phyloP scores from a whole-genome alignment of 345 rosid genomes.

The Chamaenerion angustifolium region DNA sequence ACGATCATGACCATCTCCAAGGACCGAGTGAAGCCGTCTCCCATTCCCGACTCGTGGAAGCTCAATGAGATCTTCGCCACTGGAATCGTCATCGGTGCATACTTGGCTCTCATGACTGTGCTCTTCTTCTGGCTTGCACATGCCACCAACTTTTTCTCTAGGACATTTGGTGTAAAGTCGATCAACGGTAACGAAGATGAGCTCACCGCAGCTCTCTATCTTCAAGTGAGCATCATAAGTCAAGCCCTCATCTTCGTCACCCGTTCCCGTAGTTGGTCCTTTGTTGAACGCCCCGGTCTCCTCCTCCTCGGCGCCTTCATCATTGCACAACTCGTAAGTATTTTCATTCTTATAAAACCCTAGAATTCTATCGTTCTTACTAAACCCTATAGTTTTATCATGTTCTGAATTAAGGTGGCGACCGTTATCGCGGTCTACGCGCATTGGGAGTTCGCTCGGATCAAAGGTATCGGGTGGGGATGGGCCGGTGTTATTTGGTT shows the following conservation, averaged over 20 bases:
- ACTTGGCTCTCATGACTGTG: slow-evolving; percentile 21
- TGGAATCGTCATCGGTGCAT: slow-evolving; percentile 18
- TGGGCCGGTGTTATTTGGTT: slow-evolving; percentile 44
- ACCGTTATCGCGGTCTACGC: slow-evolving; percentile 35
- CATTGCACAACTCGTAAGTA: slow-evolving; percentile 18
- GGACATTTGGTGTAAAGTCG: slow-evolving; percentile 18
- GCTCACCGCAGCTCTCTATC: slow-evolving; percentile 22
- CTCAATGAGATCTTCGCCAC: slow-evolving; percentile 29
- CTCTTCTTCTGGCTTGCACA: slow-evolving; percentile 22
- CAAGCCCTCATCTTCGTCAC: slow-evolving; percentile 31
- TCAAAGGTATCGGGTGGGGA: slow-evolving; percentile 36
- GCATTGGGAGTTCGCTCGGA: slow-evolving; percentile 23
- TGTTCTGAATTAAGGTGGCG: slow-evolving; percentile 15
- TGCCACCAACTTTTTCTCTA: slow-evolving; percentile 21
- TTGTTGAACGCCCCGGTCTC: slow-evolving; percentile 19
- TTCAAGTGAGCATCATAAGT: slow-evolving; percentile 26
- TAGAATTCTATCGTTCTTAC: not conserved
- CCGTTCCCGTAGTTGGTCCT: slow-evolving; percentile 26
- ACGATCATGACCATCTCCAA: slow-evolving; percentile 31
- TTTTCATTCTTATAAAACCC: not conserved
- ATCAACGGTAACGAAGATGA: slow-evolving; percentile 13
- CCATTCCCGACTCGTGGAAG: slow-evolving; percentile 25
- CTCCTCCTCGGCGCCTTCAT: slow-evolving; percentile 17
- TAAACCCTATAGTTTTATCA: not conserved
- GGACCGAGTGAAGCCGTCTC: slow-evolving; percentile 30